phyloP scores from a whole-genome alignment of 768 basidiomycete genomes.

The Rhizopogon roseolus region DNA sequence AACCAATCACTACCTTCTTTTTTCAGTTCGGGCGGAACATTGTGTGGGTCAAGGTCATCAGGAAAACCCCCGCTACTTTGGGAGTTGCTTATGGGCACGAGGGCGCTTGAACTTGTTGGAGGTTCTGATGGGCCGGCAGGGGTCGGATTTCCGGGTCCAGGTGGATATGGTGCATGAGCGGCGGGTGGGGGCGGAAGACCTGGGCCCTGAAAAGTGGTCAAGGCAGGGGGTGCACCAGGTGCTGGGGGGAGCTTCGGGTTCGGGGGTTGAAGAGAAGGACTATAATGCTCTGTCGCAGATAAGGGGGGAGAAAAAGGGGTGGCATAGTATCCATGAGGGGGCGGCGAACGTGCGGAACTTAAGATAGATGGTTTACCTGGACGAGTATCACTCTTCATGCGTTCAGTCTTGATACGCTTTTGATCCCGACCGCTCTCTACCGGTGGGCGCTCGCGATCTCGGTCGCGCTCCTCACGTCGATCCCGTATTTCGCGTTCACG shows the following conservation, averaged over 20 bases:
- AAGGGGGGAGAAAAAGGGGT: constrained; percentile 18
- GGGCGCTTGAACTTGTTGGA: constrained; percentile 14
- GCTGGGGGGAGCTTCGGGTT: constrained; percentile 32
- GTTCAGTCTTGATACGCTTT: constrained; percentile 56
- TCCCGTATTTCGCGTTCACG: constrained; percentile 35
- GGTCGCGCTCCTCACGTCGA: constrained; percentile 34
- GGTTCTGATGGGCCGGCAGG: constrained; percentile 24
- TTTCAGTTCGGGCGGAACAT: constrained; percentile 11
- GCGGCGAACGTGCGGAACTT: constrained; percentile 22
- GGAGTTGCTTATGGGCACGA: constrained; percentile 21
- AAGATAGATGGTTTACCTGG: constrained; percentile 31
- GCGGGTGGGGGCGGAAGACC: constrained; percentile 31
- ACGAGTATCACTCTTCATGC: constrained; percentile 37
- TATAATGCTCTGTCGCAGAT: constrained; percentile 29
- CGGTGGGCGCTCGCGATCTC: constrained; percentile 40
- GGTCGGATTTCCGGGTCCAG: constrained; percentile 28
- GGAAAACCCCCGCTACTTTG: constrained; percentile 26
- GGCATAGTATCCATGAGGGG: constrained; percentile 27
- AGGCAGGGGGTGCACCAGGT: constrained; percentile 18
- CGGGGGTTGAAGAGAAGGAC: constrained; percentile 31
- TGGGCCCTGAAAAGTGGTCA: constrained; percentile 30
- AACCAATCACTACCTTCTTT: constrained; percentile 52
- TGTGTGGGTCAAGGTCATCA: constrained; percentile 18
- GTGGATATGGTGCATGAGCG: constrained; percentile 25
- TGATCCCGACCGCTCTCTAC: constrained; percentile 46